Base-by-base conservation (phyloP, 371 early-diverging fungal genomes). In the Vairimorpha apis region DNA sequence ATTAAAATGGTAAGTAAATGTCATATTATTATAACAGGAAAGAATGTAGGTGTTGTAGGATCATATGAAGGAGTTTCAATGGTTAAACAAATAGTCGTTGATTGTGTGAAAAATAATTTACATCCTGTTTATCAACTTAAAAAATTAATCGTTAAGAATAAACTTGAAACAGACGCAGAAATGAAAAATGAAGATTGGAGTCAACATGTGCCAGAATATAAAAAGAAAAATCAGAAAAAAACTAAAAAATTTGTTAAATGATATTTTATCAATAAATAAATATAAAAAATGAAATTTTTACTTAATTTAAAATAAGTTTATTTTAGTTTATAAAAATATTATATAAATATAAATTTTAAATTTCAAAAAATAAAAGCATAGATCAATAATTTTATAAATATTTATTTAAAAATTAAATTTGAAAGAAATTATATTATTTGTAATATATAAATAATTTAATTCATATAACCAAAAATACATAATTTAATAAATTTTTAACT, bases 41-140 rank as follows among this genome's bases (percentile, higher is more conserved):
- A 95, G 81, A 94, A 95, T 0, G 96, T 96, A 0, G 86, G 93
- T 3, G 88, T 87, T 8, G 92, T 99, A 89, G 97, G 97, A 0
- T 87, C 90, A 3, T 75, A 77, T 43, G 67, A 66, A 18, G 93
- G 93, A 0, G 73, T 99, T 35, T 91, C 92, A 81, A 89, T 90
- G 65, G 89, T 91, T 23, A 88, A 94, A 43, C 85, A 90, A 44
- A 89, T 99, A 53, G 89, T 96, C 0, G 75, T 90, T 30, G 94
- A 94, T 83, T 94, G 95, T 79, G 92, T 99, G 91, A 91, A 92
- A 74, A 60, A 77, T 29, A 99, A 99, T 83, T 86, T 96, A 32
- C 99, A 99, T 81, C 99, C 99, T 16, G 92, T 97, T 74, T 97
- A 95, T 83, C 92, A 95, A 80, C 94, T 99, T 83, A 97, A 97